Base-by-base conservation (phyloP, 148 eudicot genomes). In the Pouteria glomerata region DNA sequence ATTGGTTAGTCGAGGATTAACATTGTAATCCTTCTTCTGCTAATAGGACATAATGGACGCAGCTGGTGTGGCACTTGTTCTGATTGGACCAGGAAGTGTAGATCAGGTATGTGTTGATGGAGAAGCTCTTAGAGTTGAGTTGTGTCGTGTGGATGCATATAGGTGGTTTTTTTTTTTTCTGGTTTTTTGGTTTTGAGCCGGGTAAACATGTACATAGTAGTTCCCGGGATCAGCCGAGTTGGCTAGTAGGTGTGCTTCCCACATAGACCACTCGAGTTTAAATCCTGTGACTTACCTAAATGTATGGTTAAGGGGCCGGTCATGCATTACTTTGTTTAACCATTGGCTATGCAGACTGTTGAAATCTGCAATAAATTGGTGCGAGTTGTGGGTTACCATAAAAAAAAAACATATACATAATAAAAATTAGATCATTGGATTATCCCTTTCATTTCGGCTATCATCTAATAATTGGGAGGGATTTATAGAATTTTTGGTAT, bases 51-150 rank as follows among this genome's bases (percentile, higher is more conserved):
- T 75, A 76, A 89, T 95, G 97, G 97, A 95, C 76, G 87, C 87
- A 27, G 90, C 97, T 65, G 92, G 96, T 24, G 97, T 88, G 77
- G 82, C 90, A 61, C 94, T 95, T 73, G 84, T 95, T 80, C 76
- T 95, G 61, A 91, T 95, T 79, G 98, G 97, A 77, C 98, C 98
- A 44, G 97, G 98, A 58, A 95, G 79, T 66, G 73, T 91, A 63
- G 96, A 91, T 77, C 98, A 95, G 96, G 97, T 94, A 79, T 73
- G 57, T 44, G 33, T 13, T 57, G 33, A 47, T 27, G 24, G n/a
- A n/a, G n/a, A 68, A 42, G 42, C 21, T 74, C 45, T 44, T 5
- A 21, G n/a, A 30, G 27, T 42, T 74, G 24, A 63, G 51, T 74
- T 67, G 26, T 64, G 6, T 35, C 27, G 42, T 27, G 6, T n/a